Conservation (phyloP, 2,329 filamentous ascomycete species). For the Ceratocystis lukuohia region DNA sequence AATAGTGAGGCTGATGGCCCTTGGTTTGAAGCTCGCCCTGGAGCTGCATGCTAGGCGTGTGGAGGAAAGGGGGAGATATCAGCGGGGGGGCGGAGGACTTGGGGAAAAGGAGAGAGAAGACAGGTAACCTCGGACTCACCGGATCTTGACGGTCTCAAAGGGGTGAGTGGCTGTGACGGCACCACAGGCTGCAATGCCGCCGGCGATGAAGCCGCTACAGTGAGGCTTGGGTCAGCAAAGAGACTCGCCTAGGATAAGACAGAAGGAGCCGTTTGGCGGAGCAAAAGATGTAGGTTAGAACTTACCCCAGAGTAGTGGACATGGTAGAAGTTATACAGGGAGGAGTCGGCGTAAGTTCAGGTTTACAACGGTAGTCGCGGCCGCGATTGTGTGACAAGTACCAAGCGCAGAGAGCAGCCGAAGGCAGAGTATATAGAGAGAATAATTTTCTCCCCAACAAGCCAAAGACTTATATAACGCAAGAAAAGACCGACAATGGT, state of each 20-base stretch:
- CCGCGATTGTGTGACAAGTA: too few species aligned
- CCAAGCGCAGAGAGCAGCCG: too few species aligned
- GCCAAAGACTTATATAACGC: neutral
- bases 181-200: constrained; percentile 91
- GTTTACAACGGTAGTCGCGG: too few species aligned
- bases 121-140: constrained; percentile 39
- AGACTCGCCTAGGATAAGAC: neutral
- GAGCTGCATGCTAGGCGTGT: constrained; percentile 59
- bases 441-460: neutral
- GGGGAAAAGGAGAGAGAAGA: neutral
- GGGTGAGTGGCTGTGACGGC: constrained; percentile 95
- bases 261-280: constrained; percentile 4
- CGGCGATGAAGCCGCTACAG: constrained; percentile 74
- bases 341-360: too few species aligned
- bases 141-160: constrained; percentile 98
- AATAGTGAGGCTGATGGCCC: constrained; percentile 71
- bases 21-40: constrained; percentile 90
- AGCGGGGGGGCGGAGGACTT: neutral
- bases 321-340: too few species aligned
- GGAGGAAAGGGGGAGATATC: constrained; percentile 12
- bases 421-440: too few species aligned
- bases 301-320: too few species aligned
- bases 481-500: neutral
- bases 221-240: neutral
- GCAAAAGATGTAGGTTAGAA: too few species aligned